A percentile compares a stretch with the other conserved stretches of the same genome.
Conservation (phyloP, 306 rosid species). For the Prunus padus region DNA sequence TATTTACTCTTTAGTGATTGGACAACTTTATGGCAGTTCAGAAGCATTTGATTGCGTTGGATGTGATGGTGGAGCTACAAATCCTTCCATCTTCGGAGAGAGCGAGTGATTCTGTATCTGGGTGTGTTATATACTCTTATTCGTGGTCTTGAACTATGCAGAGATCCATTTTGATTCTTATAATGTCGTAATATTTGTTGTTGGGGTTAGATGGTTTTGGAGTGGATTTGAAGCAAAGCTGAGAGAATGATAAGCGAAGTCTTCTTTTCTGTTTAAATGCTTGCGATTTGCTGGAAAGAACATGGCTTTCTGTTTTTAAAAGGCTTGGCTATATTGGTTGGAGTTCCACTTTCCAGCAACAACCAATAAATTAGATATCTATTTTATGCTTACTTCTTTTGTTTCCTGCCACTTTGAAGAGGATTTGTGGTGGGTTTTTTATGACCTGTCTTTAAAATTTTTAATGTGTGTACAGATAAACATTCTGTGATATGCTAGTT, state of each 20-base stretch:
- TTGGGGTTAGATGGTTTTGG: conserved; percentile 28
- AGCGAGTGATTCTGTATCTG: background rate
- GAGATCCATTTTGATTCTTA: conserved; percentile 18
- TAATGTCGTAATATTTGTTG: conserved; percentile 13
- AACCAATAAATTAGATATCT: background rate
- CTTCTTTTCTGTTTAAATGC: conserved; percentile 21
- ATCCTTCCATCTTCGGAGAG: conserved; percentile 10
- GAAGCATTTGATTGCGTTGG: conserved; percentile 14
- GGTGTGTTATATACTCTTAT: background rate
- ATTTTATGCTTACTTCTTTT: conserved; percentile 19
- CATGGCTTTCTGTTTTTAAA: conserved; percentile 24
- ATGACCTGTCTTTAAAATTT: conserved; percentile 8
- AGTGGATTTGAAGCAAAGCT: conserved; percentile 47
- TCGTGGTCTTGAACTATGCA: conserved; percentile 5
- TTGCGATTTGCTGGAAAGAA: conserved; percentile 25
- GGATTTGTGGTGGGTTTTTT: conserved; percentile 19
- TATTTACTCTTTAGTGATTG: conserved; percentile 1
- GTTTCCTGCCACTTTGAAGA: background rate
- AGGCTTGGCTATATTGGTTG: conserved; percentile 22
- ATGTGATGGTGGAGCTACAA: conserved; percentile 11
- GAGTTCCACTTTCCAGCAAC: conserved; percentile 12
- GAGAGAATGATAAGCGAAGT: conserved; percentile 35
- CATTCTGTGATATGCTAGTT: conserved; percentile 29
- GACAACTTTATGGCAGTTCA: conserved; percentile 11
- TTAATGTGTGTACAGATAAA: conserved; percentile 36